Evolutionary conservation across 1,284 basidiomycete genomes (phyloP).

Genomic region (Rhodofomes roseus): DNA sequence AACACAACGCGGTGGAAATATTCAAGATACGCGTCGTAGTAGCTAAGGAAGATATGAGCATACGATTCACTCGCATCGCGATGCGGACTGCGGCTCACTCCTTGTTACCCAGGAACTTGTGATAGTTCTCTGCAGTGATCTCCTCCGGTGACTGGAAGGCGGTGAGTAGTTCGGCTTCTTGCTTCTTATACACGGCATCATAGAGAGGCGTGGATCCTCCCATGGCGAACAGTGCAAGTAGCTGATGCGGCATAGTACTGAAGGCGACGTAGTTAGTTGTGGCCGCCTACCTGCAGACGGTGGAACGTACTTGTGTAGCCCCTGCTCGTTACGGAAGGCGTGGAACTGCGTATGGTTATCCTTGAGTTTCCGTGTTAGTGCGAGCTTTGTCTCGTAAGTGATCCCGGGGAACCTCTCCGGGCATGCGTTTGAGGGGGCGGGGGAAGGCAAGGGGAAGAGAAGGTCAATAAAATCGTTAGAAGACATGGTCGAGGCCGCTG

Average conservation of each 20-base stretch:
- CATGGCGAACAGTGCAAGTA: constrained; percentile 47
- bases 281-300: neutral
- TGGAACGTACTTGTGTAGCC: constrained; percentile 49
- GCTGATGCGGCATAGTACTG: constrained; percentile 50
- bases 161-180: constrained; percentile 36
- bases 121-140: constrained; percentile 44
- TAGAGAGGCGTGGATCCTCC: constrained; percentile 41
- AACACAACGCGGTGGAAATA: constrained; percentile 51
- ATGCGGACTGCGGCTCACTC: constrained; percentile 29
- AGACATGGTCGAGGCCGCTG: neutral
- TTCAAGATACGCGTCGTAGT: constrained; percentile 50
- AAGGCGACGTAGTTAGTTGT: neutral
- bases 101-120: constrained; percentile 45
- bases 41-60: constrained; percentile 33
- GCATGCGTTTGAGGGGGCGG: constrained; percentile 6
- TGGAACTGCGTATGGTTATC: constrained; percentile 59
- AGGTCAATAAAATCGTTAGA: constrained; percentile 12
- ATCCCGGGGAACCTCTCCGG: constrained; percentile 43
- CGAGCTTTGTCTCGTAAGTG: constrained; percentile 41
- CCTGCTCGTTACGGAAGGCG: constrained; percentile 55
- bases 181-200: constrained; percentile 38
- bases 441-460: constrained; percentile 18
- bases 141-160: constrained; percentile 38
- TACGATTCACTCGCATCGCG: neutral
- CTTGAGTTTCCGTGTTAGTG: constrained; percentile 40